These are phyloP conservation scores for Puccinia triticina DNA, from an alignment of 1,284 basidiomycete genomes.

Conservation along the genomic window DNA sequence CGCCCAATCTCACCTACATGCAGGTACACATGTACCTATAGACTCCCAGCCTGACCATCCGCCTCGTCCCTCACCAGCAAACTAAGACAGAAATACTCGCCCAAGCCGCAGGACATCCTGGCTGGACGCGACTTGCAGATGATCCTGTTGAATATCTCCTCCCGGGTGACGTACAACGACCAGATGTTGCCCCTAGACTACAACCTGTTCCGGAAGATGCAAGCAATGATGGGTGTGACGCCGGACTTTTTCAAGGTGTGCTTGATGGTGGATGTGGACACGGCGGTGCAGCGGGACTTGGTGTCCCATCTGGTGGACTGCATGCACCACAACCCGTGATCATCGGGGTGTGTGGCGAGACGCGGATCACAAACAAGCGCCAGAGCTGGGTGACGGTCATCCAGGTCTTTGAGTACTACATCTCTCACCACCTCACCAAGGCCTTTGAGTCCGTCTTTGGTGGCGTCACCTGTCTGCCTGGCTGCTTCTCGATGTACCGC, in stretches of 20 bases:
- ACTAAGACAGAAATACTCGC: no score
- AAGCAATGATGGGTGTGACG: slow-evolving; percentile 96
- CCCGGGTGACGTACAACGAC: slow-evolving; percentile 97
- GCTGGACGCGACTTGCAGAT: slow-evolving; percentile 97
- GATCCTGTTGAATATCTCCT: slow-evolving; percentile 99
- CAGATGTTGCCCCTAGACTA: slow-evolving; percentile 97
- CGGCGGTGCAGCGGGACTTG: slow-evolving; percentile 84
- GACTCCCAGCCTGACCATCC: no score
- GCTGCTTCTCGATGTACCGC: slow-evolving; percentile 99
- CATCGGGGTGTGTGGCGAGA: slow-evolving; percentile 99
- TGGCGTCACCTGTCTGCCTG: slow-evolving; percentile 97
- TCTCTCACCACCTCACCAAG: slow-evolving; percentile 96
- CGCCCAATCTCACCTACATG: no score
- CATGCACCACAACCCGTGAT: slow-evolving; percentile 98
- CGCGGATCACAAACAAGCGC: slow-evolving; percentile 96
- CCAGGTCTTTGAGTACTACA: slow-evolving; percentile 87
- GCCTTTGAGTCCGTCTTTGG: slow-evolving; percentile 99
- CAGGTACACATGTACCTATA: no score
- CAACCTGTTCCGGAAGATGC: slow-evolving; percentile 95
- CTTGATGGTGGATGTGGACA: slow-evolving; percentile 99
- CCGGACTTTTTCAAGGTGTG: slow-evolving; percentile 98
- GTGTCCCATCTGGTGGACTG: slow-evolving; percentile 86
- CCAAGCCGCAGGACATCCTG: no score
- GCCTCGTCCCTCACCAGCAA: no score
- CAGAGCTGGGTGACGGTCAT: slow-evolving; percentile 97